These are phyloP conservation scores for Apophysomyces elegans DNA, from an alignment of 371 early-diverging fungal genomes.

Conservation along the genomic window DNA sequence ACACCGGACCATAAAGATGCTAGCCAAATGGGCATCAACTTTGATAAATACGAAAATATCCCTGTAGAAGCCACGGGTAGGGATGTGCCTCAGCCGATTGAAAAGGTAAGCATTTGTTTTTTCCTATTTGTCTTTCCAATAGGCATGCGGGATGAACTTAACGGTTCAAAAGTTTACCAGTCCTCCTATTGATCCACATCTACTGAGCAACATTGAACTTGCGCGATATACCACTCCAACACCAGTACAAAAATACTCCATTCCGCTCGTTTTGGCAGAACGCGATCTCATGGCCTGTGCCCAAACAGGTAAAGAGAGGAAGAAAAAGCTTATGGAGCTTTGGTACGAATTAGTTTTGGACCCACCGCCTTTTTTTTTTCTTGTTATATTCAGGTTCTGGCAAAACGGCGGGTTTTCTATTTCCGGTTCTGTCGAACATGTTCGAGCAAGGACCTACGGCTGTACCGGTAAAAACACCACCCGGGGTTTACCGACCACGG, in stretches of 20 bases:
- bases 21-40: constrained; percentile 86
- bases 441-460: constrained; percentile 83
- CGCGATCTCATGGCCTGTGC: constrained; percentile 81
- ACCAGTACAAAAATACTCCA: constrained; percentile 89
- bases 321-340: background rate
- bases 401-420: constrained; percentile 83
- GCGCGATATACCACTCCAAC: constrained; percentile 89
- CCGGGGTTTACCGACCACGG: constrained; percentile 14
- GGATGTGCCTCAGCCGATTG: constrained; percentile 73
- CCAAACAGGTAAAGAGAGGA: constrained; percentile 71
- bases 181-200: constrained; percentile 76
- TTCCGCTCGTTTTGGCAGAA: constrained; percentile 76
- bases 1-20: constrained; percentile 63
- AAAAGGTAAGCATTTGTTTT: constrained; percentile 6
- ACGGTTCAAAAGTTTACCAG: constrained; percentile 20
- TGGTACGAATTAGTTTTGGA: too few relatives aligned
- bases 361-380: background rate
- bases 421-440: constrained; percentile 80
- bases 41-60: constrained; percentile 94
- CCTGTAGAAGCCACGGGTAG: constrained; percentile 89
- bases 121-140: too few relatives aligned
- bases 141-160: background rate
- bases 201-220: constrained; percentile 83
- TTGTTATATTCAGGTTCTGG: constrained; percentile 59
- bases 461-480: constrained; percentile 21